Evolutionary conservation across 2,329 filamentous ascomycete genomes (phyloP), one percentile per base, ranked within the genome.

Genomic region (Talaromyces sp.): DNA sequence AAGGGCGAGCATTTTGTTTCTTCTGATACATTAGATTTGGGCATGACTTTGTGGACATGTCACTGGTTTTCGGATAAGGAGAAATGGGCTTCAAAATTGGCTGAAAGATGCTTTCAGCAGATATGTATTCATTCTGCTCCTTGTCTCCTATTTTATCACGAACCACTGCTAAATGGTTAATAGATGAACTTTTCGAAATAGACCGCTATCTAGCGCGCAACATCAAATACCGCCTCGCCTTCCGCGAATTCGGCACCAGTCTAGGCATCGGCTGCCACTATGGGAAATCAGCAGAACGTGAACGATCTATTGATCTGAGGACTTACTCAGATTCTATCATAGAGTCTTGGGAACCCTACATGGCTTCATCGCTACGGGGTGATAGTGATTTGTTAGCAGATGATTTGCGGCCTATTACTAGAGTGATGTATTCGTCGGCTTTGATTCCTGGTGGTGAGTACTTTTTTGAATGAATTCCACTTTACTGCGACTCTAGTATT

Each of bases 1-100:
- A 81, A 81, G 60, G 80, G 80, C 1, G 72, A 77, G 19, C 71
- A 82, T 59, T 79, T 77, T 49, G 76, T 81, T 3, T 84, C 82
- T 33, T 73, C 70, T 3, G 85, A 87, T 71, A 74, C 81, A 19
- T 72, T 87, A n/a, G 85, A 87, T 69, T 70, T 87, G 50, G 86
- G 85, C 0, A 87, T 87, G 85, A 82, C 84, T 1, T 70, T 87
- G 31, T 87, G 85, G 85, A 82, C 82, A 52, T 78, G 78, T 25
- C 84, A 86, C 66, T 84, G 85, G 73, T 80, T 81, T 65, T 73
- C 72, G 0, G 77, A 77, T 2, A 71, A 72, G 58, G 83, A 86
- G 65, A 72, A 74, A 1, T 87, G 84, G 85, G 82, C 84, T 2
- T 69, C 69, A 2, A 68, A 71, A 4, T 70, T 85, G 61, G 73